phyloP scores from a whole-genome alignment of 768 basidiomycete species.

The Roridomyces roridus region DNA sequence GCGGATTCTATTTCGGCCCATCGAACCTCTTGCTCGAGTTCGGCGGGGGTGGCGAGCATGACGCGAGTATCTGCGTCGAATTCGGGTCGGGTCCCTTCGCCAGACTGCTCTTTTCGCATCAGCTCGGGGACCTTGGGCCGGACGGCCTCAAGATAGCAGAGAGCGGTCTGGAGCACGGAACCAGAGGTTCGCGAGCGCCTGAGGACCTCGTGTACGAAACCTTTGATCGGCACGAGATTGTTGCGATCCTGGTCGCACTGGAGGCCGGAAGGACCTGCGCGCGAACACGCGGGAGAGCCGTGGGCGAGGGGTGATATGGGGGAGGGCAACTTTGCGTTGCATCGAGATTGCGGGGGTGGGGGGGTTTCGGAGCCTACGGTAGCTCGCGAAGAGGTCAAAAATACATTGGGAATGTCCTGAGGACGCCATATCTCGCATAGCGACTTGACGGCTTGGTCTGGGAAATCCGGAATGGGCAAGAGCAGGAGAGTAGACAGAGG shows the following conservation, averaged over 20 bases:
- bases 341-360: conserved; percentile 19
- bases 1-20: not conserved
- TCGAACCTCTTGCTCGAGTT: conserved; percentile 44
- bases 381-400: conserved; percentile 44
- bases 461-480: conserved; percentile 22
- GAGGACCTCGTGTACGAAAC: conserved; percentile 89
- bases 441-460: conserved; percentile 83
- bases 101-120: conserved; percentile 53
- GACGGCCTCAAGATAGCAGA: conserved; percentile 89
- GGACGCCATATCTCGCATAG: conserved; percentile 83
- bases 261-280: conserved; percentile 23
- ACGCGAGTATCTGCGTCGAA: conserved; percentile 50
- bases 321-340: conserved; percentile 56
- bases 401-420: conserved; percentile 72
- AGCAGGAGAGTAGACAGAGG: not conserved
- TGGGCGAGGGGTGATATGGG: conserved; percentile 56
- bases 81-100: conserved; percentile 47
- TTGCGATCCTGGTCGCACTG: conserved; percentile 33
- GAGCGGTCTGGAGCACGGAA: conserved; percentile 82
- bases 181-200: conserved; percentile 86
- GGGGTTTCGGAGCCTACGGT: conserved; percentile 29
- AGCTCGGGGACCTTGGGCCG: conserved; percentile 73
- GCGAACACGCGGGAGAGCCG: conserved; percentile 32
- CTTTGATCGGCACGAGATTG: conserved; percentile 64
- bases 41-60: conserved; percentile 47